Base-by-base conservation (phyloP, 495 filamentous ascomycete species). In the Chaetomium fimeti region DNA sequence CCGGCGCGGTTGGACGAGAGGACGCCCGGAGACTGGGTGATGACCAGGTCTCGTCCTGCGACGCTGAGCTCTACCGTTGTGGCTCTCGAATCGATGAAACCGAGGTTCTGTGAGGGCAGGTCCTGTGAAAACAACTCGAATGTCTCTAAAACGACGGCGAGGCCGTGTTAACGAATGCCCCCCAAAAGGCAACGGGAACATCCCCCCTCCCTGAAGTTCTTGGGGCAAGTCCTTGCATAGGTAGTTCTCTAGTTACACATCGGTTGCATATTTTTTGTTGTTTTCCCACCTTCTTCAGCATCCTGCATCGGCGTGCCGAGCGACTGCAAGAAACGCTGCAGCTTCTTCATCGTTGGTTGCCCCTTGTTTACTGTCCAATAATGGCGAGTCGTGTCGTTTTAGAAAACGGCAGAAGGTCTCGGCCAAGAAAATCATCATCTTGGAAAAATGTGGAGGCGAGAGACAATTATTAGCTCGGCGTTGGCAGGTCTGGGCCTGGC, bases 11-110 rank as follows among this genome's bases (percentile, higher is more conserved):
- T 84, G 8, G 91, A 94, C 2, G 85, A 84, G 11, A 98, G 82
- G 13, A 97, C 75, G 3, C 85, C 84, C 11, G 93, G 94, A 0
- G 91, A 96, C 74, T 98, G 94, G 64, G 88, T 84, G 70, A 97
- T 90, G 15, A 82, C 85, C 56, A 94, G 84, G 68, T 95, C 90
- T 61, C 80, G 81, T 51, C 79, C 86, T 63, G 79, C 84, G 68
- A 97, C 81, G 25, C 83, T 82, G 61, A 97, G 68, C 16, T 94
- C 86, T 57, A 97, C 68, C 16, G 77, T 75, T 1, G 81, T 69
- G 18, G 88, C 83, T 63, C 85, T 85, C 5, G 88, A 77, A 75
- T 97, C 87, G 65, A 97, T 72, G 72, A 97, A 93, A 61, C 93
- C 93, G 13, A 98, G 87, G 67, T 92, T 87, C 58, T 87, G 85